Evolutionary conservation across 1,284 basidiomycete genomes (phyloP).

Genomic region (Austroboletus sp.): DNA sequence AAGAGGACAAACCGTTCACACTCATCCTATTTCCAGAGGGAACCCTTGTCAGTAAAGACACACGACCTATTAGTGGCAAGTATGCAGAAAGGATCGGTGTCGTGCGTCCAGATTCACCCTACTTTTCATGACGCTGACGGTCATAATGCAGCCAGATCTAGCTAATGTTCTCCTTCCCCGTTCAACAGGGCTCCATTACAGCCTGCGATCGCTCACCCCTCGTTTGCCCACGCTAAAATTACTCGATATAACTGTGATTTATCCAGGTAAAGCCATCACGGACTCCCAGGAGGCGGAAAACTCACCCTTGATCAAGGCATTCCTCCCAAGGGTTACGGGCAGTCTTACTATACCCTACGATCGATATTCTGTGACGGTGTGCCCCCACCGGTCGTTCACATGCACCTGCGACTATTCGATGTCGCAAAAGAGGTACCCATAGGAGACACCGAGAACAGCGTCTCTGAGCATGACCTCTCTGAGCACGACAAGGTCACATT

Average conservation of each 20-base stretch:
- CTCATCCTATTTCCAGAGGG: slow-evolving; percentile 91
- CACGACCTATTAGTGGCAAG: slow-evolving; percentile 74
- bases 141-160: slow-evolving; percentile 60
- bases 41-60: slow-evolving; percentile 79
- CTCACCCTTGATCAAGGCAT: slow-evolving; percentile 43
- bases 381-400: slow-evolving; percentile 79
- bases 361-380: slow-evolving; percentile 82
- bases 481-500: slow-evolving; percentile 66
- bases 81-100: slow-evolving; percentile 79
- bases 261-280: slow-evolving; percentile 58
- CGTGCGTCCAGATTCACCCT: slow-evolving; percentile 43
- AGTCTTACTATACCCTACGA: slow-evolving; percentile 80
- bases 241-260: slow-evolving; percentile 84
- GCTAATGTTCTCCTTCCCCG: slow-evolving; percentile 77
- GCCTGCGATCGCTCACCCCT: slow-evolving; percentile 72
- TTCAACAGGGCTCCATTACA: slow-evolving; percentile 85
- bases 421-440: slow-evolving; percentile 62
- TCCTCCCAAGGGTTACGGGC: slow-evolving; percentile 66
- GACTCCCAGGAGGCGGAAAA: background rate
- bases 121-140: slow-evolving; percentile 6
- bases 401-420: slow-evolving; percentile 77
- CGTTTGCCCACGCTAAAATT: slow-evolving; percentile 73
- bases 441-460: slow-evolving; percentile 42
- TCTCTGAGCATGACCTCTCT: slow-evolving; percentile 56
- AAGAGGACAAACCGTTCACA: slow-evolving; percentile 64